Evolutionary conservation across 1,284 basidiomycete species (phyloP), one percentile per base, ranked within the genome.

Genomic region (Paramarasmius palmivorus): DNA sequence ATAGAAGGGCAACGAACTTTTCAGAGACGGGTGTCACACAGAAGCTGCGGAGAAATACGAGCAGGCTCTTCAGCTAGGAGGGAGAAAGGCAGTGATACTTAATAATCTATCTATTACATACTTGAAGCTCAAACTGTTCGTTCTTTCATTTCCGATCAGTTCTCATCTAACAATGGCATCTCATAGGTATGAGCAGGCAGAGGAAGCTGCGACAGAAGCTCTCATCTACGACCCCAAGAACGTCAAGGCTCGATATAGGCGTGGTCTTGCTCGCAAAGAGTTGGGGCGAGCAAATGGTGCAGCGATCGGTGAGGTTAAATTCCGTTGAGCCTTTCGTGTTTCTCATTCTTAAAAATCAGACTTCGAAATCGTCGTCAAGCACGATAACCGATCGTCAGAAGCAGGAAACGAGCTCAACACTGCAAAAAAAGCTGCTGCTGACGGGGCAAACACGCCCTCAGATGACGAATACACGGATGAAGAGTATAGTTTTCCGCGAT

Each of bases 71-170:
- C 35, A 38, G 8, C 37, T 25, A 7, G 36, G 37, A 19, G 49
- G 49, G 4, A 17, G 37, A 7, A 50, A 56, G 32, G 38, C 48
- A 8, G 37, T 62, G 29, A 50, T 59, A 32, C 56, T 62, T 34
- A 57, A 57, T 15, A 73, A 73, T 55, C 61, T 71, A 6, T 68
- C 71, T 4, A 67, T 66, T 0, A 65, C 68, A 5, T 64, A 65
- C 39, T 56, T 73, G 0, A 72, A 73, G 52, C 57, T 70, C 7
- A 59, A 66, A 44, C 19, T 52, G 72, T 72, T 49, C 26, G 70
- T 63, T 19, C 25, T 22, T 20, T 25, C 14, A 29, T 15, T 38
- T 14, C n/a, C 20, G 5, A 32, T 45, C 19, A 26, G 14, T n/a
- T 38, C 36, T 23, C 4, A 12, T 14, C n/a, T 9, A 36, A 9